Conservation (phyloP, 495 filamentous ascomycete species). For the Patellaria atrata region DNA sequence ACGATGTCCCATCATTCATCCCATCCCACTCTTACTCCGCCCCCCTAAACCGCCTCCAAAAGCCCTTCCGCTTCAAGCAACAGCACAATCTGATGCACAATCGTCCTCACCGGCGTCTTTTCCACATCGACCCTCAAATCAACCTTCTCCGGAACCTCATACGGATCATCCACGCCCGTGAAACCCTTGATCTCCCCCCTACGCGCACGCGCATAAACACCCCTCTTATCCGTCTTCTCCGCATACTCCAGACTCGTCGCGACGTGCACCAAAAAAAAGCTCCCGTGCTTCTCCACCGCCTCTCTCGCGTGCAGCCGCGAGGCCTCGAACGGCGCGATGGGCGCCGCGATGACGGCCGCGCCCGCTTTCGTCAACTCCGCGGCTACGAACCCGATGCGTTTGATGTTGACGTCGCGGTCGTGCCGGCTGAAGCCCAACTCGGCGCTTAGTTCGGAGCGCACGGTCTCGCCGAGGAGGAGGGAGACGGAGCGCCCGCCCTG, state of each 20-base stretch:
- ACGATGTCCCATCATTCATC: neutral
- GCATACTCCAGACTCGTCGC: conserved; percentile 81
- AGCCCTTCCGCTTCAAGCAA: conserved; percentile 84
- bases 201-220: conserved; percentile 75
- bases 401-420: conserved; percentile 91
- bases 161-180: conserved; percentile 96
- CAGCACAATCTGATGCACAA: conserved; percentile 93
- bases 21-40: neutral
- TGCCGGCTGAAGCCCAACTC: conserved; percentile 90
- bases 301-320: conserved; percentile 64
- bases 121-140: conserved; percentile 73
- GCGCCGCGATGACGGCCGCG: conserved; percentile 88
- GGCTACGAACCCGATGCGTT: conserved; percentile 91
- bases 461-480: conserved; percentile 85
- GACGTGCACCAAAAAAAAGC: conserved; percentile 91
- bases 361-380: conserved; percentile 85
- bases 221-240: conserved; percentile 89
- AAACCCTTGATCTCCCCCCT: conserved; percentile 93
- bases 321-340: conserved; percentile 86
- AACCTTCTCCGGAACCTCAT: conserved; percentile 71
- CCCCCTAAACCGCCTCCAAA: conserved; percentile 40
- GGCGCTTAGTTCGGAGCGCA: conserved; percentile 80
- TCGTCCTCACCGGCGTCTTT: conserved; percentile 76
- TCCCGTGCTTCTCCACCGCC: conserved; percentile 71
- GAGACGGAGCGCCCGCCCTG: conserved; percentile 91